Percentiles rank a stretch among this genome's conserved stretches.
These are phyloP conservation scores for Fusarium duplospermum DNA, from an alignment of 2,329 filamentous ascomycete species.

Conservation along the genomic window DNA sequence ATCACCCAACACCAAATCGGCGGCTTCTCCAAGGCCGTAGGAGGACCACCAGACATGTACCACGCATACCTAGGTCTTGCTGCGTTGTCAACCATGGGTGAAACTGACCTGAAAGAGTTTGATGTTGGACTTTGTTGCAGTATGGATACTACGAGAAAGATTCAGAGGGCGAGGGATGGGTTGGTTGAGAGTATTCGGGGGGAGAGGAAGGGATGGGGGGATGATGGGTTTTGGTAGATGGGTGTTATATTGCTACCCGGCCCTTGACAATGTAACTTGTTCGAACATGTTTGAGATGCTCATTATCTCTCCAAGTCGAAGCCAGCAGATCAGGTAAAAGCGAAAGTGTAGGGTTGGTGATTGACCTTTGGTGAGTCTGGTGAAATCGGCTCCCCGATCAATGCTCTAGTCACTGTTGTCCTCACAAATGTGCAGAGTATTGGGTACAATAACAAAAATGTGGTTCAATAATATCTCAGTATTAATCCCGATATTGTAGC, in stretches of 20 bases:
- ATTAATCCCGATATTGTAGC: neutral
- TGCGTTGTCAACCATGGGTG: conserved; percentile 78
- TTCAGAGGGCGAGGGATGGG: conserved; percentile 59
- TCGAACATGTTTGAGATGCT: neutral
- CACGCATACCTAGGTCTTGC: conserved; percentile 91
- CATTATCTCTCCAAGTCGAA: neutral
- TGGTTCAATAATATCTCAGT: neutral
- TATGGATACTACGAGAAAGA: conserved; percentile 63
- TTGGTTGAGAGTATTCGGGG: conserved; percentile 43
- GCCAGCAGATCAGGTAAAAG: neutral
- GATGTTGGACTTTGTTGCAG: conserved; percentile 84
- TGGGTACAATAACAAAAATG: neutral
- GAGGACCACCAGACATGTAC: conserved; percentile 80
- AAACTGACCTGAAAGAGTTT: conserved; percentile 75
- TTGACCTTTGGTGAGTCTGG: neutral
- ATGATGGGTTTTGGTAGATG: conserved; percentile 37
- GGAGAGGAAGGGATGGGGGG: conserved; percentile 26
- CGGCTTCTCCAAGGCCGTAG: conserved; percentile 80
- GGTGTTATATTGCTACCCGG: neutral
- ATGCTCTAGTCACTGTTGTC: neutral
- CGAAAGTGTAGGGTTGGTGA: neutral
- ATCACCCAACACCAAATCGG: conserved; percentile 89
- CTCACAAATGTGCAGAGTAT: neutral
- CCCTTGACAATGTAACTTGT: neutral
- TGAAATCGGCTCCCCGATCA: neutral